phyloP scores from a whole-genome alignment of 2,329 filamentous ascomycete species.

The Dactylellina sp. region DNA sequence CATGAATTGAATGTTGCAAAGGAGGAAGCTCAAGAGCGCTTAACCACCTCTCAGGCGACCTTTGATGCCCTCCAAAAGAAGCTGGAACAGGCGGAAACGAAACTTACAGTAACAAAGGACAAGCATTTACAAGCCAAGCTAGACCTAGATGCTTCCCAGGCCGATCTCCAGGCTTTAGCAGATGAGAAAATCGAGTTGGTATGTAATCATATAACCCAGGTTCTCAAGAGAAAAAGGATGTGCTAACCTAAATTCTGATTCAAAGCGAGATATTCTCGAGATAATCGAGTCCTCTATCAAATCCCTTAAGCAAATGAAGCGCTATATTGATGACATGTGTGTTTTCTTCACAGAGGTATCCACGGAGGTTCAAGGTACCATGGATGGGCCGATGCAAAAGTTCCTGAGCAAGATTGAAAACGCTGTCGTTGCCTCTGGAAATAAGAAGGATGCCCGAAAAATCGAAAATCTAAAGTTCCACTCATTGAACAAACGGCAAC shows the following conservation, averaged over 20 bases:
- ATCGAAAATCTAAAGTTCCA: conserved; percentile 28
- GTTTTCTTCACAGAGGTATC: conserved; percentile 31
- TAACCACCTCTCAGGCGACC: conserved; percentile 33
- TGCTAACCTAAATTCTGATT: not conserved
- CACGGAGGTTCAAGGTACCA: conserved; percentile 17
- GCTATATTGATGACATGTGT: conserved; percentile 32
- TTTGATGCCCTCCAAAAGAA: conserved; percentile 24
- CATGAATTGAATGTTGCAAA: conserved; percentile 37
- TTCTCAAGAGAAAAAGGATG: too few species aligned
- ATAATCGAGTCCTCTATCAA: conserved; percentile 33
- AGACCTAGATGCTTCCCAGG: conserved; percentile 30
- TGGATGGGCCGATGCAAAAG: conserved; percentile 30
- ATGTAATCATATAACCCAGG: not conserved
- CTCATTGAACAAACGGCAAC: conserved; percentile 11
- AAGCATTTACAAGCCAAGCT: conserved; percentile 25
- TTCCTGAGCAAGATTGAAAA: conserved; percentile 29
- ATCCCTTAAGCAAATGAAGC: conserved; percentile 36
- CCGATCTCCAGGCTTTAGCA: conserved; percentile 18
- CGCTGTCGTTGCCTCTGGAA: conserved; percentile 18
- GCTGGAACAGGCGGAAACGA: conserved; percentile 9
- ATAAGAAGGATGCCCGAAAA: conserved; percentile 20
- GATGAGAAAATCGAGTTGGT: conserved; percentile 27
- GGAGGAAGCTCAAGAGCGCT: conserved; percentile 25
- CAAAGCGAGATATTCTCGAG: conserved; percentile 14
- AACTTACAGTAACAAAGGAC: conserved; percentile 12